A percentile compares a stretch with the other conserved stretches of the same genome.
Conservation (phyloP, 2,329 filamentous ascomycete genomes). For the Basipetospora chlamydospora region DNA sequence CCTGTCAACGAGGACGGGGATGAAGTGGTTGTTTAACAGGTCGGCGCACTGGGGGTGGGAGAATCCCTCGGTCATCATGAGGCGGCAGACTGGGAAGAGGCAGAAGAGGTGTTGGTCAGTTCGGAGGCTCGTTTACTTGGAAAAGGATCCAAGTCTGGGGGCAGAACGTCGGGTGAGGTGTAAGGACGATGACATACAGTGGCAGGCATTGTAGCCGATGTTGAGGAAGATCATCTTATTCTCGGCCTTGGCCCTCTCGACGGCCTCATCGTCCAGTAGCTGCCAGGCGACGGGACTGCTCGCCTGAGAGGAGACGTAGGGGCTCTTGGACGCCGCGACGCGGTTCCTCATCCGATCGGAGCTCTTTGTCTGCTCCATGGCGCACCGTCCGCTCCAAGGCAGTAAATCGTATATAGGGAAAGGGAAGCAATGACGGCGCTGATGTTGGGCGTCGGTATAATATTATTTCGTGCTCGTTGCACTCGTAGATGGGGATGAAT, state of each 20-base stretch:
- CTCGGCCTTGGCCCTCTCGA: constrained; percentile 61
- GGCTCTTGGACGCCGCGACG: constrained; percentile 26
- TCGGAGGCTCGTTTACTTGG: too few species aligned
- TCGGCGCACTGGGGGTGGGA: constrained; percentile 65
- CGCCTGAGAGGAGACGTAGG: constrained; percentile 56
- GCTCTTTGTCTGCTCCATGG: constrained; percentile 3
- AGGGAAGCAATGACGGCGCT: too few species aligned
- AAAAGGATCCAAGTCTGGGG: too few species aligned
- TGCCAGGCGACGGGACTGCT: constrained; percentile 87
- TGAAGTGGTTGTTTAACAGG: constrained; percentile 73
- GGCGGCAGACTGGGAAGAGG: constrained; percentile 51
- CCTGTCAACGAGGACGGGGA: constrained; percentile 84
- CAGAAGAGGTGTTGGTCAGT: too few species aligned
- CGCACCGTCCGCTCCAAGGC: not conserved
- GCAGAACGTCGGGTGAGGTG: too few species aligned
- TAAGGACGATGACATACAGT: constrained; percentile 48
- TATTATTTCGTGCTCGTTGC: too few species aligned
- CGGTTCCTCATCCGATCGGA: constrained; percentile 15
- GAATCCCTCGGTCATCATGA: constrained; percentile 89
- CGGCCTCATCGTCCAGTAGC: constrained; percentile 62
- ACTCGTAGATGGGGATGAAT: too few species aligned
- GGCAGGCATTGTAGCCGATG: constrained; percentile 89
- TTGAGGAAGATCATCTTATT: constrained; percentile 88
- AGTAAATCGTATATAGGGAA: too few species aligned
- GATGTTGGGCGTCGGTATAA: too few species aligned